Base-by-base conservation (phyloP, 2,329 filamentous ascomycete genomes). In the Hypocreales sp. region DNA sequence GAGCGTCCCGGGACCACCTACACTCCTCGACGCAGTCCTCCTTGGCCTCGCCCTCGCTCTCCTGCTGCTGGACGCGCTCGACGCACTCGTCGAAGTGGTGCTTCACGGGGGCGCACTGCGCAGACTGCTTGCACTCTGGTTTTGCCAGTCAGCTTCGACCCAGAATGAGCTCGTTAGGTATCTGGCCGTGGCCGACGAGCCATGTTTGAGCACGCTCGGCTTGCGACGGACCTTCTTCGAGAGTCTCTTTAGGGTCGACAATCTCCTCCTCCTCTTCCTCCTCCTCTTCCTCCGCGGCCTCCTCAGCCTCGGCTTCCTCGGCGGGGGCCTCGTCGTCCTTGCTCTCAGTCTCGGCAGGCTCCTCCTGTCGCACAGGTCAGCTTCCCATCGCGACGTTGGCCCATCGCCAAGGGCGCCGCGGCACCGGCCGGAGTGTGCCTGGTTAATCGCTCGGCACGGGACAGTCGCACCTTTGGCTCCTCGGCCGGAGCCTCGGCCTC, bases 21-120 rank as follows among this genome's bases (percentile, higher is more conserved):
- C 90, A 98, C 68, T 98, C 90, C 68, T 98, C 90, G 42, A 95
- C 83, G 49, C 90, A 98, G 65, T 95, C 86, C 71, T 98, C 90
- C 48, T 80, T 74, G 45, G 76, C 63, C 30, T 64, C 76, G 44
- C 78, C 73, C 39, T 77, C 69, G 43, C 78, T 71, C 48, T 83
- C 72, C 37, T 55, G 52, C 42, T 55, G 41, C 31, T 54, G 47
- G 44, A 98, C 90, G 47, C 90, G 84, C 72, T 93, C 86, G 45
- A 87, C 84, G 57, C 90, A 98, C 63, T 94, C 83, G 41, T 95
- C 87, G 56, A 79, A 95, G 71, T 98, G 90, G 69, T 95, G 87
- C 75, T 95, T 98, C 51, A 72, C 71, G 33, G 79, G 76, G 35
- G 77, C 67, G 62, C 90, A 98, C 58, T 80, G 65, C 56, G 78